Percentiles rank a stretch among this genome's conserved stretches.
These are phyloP conservation scores for Smithsoniella earleae DNA, from an alignment of 163 green algal species.

Conservation along the genomic window DNA sequence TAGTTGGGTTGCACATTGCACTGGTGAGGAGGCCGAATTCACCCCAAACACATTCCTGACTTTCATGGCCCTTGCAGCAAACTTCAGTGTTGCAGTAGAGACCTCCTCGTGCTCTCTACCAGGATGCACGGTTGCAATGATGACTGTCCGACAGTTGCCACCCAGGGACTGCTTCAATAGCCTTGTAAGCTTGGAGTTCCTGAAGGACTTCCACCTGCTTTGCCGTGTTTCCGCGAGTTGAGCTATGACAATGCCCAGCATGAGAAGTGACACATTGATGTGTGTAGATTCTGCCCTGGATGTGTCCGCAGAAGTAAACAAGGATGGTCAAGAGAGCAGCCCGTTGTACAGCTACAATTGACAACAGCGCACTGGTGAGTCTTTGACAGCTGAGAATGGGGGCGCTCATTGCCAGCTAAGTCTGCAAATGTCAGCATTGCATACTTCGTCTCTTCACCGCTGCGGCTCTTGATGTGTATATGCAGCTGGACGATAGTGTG, in stretches of 20 bases:
- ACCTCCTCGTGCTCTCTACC: neutral
- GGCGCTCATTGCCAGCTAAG: neutral
- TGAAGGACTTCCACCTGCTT: neutral
- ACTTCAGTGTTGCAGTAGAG: neutral
- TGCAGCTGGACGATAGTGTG: conserved; percentile 4
- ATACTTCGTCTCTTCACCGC: too few relatives aligned
- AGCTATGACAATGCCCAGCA: neutral
- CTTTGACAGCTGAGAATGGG: too few relatives aligned
- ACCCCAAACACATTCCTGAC: neutral
- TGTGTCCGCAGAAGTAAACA: too few relatives aligned
- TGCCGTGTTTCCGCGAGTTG: neutral
- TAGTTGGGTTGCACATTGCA: neutral
- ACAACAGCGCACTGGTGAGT: too few relatives aligned
- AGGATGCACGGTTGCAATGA: neutral
- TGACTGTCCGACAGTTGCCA: neutral
- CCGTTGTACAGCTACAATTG: too few relatives aligned
- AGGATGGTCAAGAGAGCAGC: too few relatives aligned
- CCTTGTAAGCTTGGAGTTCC: neutral
- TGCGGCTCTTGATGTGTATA: neutral
- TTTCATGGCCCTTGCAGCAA: conserved; percentile 14
- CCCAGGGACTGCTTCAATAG: neutral
- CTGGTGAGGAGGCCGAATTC: neutral
- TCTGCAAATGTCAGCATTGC: conserved; percentile 8
- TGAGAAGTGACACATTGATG: neutral
- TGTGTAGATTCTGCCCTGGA: neutral